These are phyloP conservation scores for Cenchrus americanus DNA, from an alignment of 176 grass and related monocot genomes.

Conservation along the genomic window DNA sequence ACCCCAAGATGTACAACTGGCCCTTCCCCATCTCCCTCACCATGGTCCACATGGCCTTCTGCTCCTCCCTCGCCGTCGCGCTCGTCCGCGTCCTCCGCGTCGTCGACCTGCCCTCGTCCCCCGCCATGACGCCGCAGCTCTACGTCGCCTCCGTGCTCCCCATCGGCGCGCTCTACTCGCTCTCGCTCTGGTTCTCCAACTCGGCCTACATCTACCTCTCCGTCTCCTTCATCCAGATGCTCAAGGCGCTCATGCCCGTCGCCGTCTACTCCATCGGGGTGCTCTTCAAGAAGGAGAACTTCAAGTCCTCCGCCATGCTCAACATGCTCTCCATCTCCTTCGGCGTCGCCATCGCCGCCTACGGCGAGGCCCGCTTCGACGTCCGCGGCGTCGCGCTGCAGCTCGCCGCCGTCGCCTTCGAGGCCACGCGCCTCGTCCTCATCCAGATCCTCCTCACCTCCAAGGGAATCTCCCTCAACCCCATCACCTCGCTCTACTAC, in stretches of 20 bases:
- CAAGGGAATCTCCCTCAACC: slow-evolving; percentile 95
- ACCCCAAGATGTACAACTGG: slow-evolving; percentile 99
- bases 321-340: slow-evolving; percentile 99
- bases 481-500: slow-evolving; percentile 99
- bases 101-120: slow-evolving; percentile 65
- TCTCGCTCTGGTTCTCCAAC: slow-evolving; percentile 99
- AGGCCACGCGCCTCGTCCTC: slow-evolving; percentile 90
- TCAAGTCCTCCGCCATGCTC: slow-evolving; percentile 71
- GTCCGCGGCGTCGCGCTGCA: slow-evolving; percentile 72
- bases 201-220: slow-evolving; percentile 99
- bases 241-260: slow-evolving; percentile 99
- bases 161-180: slow-evolving; percentile 90
- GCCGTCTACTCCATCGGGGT: slow-evolving; percentile 94
- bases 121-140: slow-evolving; percentile 76
- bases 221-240: slow-evolving; percentile 99
- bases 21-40: slow-evolving; percentile 97
- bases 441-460: slow-evolving; percentile 99
- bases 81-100: slow-evolving; percentile 83
- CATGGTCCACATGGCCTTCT: slow-evolving; percentile 98
- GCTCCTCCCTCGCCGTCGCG: slow-evolving; percentile 74
- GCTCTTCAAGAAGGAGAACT: slow-evolving; percentile 79
- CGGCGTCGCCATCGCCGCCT: slow-evolving; percentile 84
- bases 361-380: slow-evolving; percentile 81
- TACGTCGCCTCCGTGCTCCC: slow-evolving; percentile 76
- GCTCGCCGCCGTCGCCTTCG: slow-evolving; percentile 80